Evolutionary conservation across 2,329 filamentous ascomycete species (phyloP), one percentile per base, ranked within the genome.

Genomic region (Monascus ruber): DNA sequence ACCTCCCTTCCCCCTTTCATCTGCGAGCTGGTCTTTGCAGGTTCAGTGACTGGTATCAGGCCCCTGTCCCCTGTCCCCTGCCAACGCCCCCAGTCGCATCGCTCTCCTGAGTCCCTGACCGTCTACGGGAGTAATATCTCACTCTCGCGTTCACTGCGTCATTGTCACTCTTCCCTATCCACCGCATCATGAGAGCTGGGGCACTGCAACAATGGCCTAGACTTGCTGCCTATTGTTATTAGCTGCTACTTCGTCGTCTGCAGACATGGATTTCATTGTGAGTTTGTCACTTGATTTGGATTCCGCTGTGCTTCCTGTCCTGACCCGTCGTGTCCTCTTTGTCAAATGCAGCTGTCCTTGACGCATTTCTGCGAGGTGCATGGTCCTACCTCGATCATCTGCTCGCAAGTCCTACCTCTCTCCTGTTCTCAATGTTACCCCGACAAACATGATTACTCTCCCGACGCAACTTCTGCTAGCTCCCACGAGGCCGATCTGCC

Each of bases 331-430:
- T 17, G 17, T 17, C 17, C 17, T 17, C 17, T 17, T 17, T 17
- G 17, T 17, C 17, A 17, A 31, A n/a, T 38, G 36, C 51, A 77
- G 74, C 69, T 77, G 54, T 76, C 74, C 51, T 68, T 77, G 47
- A 75, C 74, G 47, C 74, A 77, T 62, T 77, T 77, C 57, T 77
- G 74, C 60, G 74, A 77, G 62, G 65, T 73, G 58, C 73, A 77
- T 68, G 74, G 74, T 55, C 74, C 74, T 11, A 77, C 73, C 38
- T 76, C 72, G 41, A 75, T 77, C 56, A 72, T 77, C 47, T 77
- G 74, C 58, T 77, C 74, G 42, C 73, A 77, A 55, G 70, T 74
- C 46, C 63, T 72, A 36, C 72, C 72, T 9, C 64, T 73, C 41
- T 63, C 71, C 40, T 77, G 74, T 52, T 56, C 62, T 35, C 67